Evolutionary conservation across 805 yeast species (phyloP).

Genomic region (Metschnikowia rubicola): DNA sequence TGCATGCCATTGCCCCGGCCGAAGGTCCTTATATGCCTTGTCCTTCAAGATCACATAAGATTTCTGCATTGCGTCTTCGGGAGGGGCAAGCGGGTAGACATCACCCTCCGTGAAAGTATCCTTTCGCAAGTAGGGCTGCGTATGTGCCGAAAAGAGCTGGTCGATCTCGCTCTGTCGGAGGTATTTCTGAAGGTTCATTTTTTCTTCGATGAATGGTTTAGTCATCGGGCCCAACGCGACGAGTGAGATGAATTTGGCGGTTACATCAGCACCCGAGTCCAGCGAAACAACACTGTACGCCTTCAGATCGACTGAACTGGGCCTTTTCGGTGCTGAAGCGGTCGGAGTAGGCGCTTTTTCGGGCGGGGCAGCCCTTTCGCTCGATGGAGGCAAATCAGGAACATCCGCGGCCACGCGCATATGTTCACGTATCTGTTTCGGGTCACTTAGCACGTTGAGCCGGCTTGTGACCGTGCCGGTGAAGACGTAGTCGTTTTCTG

Average conservation of each 20-base stretch:
- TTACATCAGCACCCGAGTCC: constrained; percentile 9
- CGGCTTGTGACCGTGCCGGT: constrained; percentile 32
- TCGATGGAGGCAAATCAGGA: background rate
- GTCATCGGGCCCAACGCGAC: constrained; percentile 20
- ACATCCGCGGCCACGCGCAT: background rate
- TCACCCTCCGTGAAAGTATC: constrained; percentile 31
- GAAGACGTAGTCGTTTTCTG: constrained; percentile 15
- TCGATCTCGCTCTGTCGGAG: constrained; percentile 14
- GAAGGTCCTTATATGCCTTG: constrained; percentile 38
- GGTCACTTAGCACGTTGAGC: constrained; percentile 31
- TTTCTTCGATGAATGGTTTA: constrained; percentile 4
- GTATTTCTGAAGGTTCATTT: constrained; percentile 4
- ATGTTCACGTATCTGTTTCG: constrained; percentile 25
- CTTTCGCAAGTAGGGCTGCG: constrained; percentile 26
- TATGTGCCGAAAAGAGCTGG: constrained; percentile 26
- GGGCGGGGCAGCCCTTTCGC: background rate
- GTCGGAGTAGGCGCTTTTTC: background rate
- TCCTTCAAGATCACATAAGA: constrained; percentile 31
- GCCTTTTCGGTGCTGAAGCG: background rate
- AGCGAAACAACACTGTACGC: constrained; percentile 9
- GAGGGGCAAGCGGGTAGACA: constrained; percentile 20
- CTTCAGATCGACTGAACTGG: constrained; percentile 8
- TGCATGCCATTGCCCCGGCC: constrained; percentile 35
- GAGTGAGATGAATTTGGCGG: constrained; percentile 13
- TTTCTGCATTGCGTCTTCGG: constrained; percentile 7